Evolutionary conservation across 768 basidiomycete species (phyloP).

Genomic region (Collybia sordida): DNA sequence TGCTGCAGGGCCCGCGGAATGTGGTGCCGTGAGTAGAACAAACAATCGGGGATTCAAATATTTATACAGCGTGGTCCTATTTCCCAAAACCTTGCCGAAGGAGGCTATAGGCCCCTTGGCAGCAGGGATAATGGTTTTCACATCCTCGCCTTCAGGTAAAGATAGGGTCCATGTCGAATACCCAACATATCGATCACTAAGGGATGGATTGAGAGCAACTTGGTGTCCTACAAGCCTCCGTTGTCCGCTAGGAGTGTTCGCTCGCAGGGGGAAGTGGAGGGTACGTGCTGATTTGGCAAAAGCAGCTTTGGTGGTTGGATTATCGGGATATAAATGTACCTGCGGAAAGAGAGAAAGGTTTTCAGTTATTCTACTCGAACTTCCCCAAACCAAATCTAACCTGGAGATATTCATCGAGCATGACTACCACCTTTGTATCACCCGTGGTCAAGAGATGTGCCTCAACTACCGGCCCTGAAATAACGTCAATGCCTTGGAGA

Average conservation of each 20-base stretch:
- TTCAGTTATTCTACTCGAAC: background rate
- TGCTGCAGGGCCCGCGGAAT: slow-evolving; percentile 5
- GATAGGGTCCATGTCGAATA: slow-evolving; percentile 67
- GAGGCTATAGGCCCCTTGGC: slow-evolving; percentile 63
- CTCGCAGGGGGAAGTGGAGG: slow-evolving; percentile 58
- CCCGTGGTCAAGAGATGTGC: slow-evolving; percentile 50
- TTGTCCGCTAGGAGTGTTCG: slow-evolving; percentile 34
- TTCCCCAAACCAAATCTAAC: slow-evolving; percentile 32
- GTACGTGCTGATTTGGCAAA: slow-evolving; percentile 44
- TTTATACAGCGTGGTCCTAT: slow-evolving; percentile 90
- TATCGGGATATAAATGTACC: slow-evolving; percentile 70
- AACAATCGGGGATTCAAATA: slow-evolving; percentile 86
- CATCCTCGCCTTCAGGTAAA: slow-evolving; percentile 54
- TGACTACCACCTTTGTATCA: slow-evolving; percentile 49
- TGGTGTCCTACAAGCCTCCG: slow-evolving; percentile 57
- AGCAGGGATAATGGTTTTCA: slow-evolving; percentile 52
- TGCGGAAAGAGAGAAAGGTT: slow-evolving; percentile 41
- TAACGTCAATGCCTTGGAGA: slow-evolving; percentile 60
- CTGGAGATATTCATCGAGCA: slow-evolving; percentile 79
- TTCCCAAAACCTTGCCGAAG: slow-evolving; percentile 81
- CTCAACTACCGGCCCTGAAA: slow-evolving; percentile 59
- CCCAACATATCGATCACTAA: slow-evolving; percentile 45
- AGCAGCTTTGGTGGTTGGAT: slow-evolving; percentile 36
- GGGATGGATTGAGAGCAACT: slow-evolving; percentile 37
- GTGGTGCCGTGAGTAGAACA: slow-evolving; percentile 55